Base-by-base conservation (phyloP, 768 basidiomycete genomes). In the Amanita rimosa region DNA sequence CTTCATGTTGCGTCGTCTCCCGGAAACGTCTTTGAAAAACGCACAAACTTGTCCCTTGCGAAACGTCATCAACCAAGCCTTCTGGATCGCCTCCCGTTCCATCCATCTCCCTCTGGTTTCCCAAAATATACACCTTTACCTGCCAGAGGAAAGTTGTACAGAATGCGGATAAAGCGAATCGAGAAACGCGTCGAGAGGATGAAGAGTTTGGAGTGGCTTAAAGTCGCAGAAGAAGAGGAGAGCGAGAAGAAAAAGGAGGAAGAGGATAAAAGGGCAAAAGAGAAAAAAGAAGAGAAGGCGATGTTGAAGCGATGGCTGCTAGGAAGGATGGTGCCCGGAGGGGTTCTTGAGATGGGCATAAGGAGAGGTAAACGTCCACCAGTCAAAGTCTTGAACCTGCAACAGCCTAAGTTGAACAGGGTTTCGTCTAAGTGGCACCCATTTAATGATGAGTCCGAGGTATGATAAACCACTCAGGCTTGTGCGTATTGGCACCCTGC, bases 41-140 rank as follows among this genome's bases (percentile, higher is more conserved):
- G 36, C 13, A 39, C 35, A 17, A 31, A 31, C 26, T 27, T 48
- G 33, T 29, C 51, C 27, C 21, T 29, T n/a, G 8, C 42, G 48
- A 40, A 41, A 53, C 36, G 44, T 47, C 51, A 34, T 33, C 49
- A 43, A 35, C 46, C 41, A 43, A 51, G 44, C 35, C 22, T 42
- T 6, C 49, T 54, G 48, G 24, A 53, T 45, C 35, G 51, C 51
- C 50, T 54, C 48, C 46, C 49, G 48, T 46, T 55, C 46, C 50
- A 46, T 55, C 21, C 55, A 44, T 27, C 36, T 49, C 60, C 61
- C 1, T 60, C 58, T 38, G 56, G 51, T 24, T 60, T 61, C 43
- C 65, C 65, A n/a, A 59, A 60, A n/a, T 54, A 57, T 21, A 71
- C 71, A 5, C 70, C 71, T 24, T 68, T 70, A 6, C 73, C 73